A percentile compares a stretch with the other conserved stretches of the same genome.
Conservation (phyloP, 202 grass and related monocot species). For the Bolboschoenoplectus hybrid region DNA sequence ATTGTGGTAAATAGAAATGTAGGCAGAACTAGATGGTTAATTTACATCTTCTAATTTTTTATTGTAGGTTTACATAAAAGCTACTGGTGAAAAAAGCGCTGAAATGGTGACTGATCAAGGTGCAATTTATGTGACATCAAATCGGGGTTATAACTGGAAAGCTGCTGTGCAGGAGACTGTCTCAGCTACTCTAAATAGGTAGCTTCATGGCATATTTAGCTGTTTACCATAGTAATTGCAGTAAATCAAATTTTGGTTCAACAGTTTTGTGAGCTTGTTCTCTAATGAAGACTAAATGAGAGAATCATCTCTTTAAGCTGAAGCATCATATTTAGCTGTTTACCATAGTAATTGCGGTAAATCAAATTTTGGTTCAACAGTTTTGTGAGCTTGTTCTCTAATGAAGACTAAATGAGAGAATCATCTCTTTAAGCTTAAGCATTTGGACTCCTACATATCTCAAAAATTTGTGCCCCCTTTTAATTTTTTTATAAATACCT, state of each 20-base stretch:
- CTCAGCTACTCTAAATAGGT: conserved; percentile 95
- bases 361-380: not conserved
- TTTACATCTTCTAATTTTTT: not conserved
- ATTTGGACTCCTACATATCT: not conserved
- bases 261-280: conserved; percentile 12
- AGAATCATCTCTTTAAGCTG: not conserved
- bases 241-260: not conserved
- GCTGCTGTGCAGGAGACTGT: conserved; percentile 96
- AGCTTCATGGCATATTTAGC: not conserved
- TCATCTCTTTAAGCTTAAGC: not conserved
- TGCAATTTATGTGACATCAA: conserved; percentile 96
- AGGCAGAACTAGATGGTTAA: not conserved
- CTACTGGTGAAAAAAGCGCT: conserved; percentile 84
- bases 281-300: not conserved
- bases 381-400: conserved; percentile 8
- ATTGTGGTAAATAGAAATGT: conserved; percentile 14
- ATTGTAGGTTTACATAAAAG: conserved; percentile 89
- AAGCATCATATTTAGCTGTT: not conserved
- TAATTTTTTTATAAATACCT: conserved; percentile 5
- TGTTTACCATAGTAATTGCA: not conserved
- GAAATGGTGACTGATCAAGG: conserved; percentile 98
- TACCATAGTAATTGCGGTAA: not conserved
- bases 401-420: not conserved
- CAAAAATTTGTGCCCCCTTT: not conserved
- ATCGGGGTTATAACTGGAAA: conserved; percentile 98